Percentiles rank a stretch among this genome's conserved stretches.
Conservation (phyloP, 305 asterid genomes). For the Fraxinus velutina region DNA sequence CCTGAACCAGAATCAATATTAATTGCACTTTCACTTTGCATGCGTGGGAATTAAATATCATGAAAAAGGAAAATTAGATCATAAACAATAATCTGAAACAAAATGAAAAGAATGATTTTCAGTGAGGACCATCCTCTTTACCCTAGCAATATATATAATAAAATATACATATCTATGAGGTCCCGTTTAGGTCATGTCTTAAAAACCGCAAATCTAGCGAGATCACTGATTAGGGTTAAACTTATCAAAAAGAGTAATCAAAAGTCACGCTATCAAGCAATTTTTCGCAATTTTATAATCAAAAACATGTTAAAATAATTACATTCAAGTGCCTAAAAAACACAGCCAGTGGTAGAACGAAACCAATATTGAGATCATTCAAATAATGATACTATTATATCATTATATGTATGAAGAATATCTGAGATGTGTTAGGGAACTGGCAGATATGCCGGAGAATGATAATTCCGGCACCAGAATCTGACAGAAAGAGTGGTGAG, state of each 20-base stretch:
- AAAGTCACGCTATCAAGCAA: not conserved
- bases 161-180: not conserved
- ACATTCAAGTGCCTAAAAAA: not conserved
- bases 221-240: not conserved
- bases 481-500: slow-evolving; percentile 7
- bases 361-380: not conserved
- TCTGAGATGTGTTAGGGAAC: not conserved
- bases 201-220: not conserved
- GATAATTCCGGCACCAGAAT: not conserved
- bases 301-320: not conserved
- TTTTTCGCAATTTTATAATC: not conserved
- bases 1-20: not conserved
- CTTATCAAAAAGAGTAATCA: not conserved
- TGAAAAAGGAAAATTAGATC: not conserved
- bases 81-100: not conserved
- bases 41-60: slow-evolving; percentile 8
- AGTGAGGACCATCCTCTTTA: slow-evolving; percentile 12
- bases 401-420: not conserved
- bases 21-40: not conserved
- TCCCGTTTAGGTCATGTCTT: slow-evolving; percentile 3
- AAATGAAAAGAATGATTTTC: not conserved
- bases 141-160: not conserved
- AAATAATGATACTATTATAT: not conserved
- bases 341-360: not conserved
- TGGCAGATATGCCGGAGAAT: not conserved